Evolutionary conservation across 257 asterid genomes (phyloP).

Genomic region (Eucommia ulmoides): DNA sequence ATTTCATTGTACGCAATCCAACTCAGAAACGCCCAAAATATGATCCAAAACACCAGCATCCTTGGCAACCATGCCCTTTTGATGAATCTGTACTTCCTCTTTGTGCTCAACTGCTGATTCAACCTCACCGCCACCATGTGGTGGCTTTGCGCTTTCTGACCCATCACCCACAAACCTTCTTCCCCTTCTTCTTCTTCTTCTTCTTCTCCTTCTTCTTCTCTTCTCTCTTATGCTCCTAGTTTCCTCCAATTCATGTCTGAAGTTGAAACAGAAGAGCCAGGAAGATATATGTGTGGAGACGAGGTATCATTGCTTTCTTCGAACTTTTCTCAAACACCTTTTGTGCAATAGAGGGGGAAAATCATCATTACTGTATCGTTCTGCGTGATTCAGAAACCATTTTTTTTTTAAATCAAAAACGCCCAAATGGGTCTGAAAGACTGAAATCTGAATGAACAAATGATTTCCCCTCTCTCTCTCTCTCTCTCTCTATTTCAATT

Average conservation of each 20-base stretch:
- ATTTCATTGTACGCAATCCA: conserved; percentile 17
- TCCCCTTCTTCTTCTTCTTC: conserved; percentile 6
- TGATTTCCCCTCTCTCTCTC: conserved; percentile 4
- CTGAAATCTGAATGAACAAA: conserved; percentile 9
- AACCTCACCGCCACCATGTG: conserved; percentile 47
- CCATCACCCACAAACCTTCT: conserved; percentile 25
- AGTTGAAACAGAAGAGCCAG: conserved; percentile 10
- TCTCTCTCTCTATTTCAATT: conserved; percentile 13
- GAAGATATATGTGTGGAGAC: conserved; percentile 8
- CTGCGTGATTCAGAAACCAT: conserved; percentile 16
- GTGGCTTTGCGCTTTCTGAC: conserved; percentile 43
- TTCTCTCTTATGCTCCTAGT: background rate
- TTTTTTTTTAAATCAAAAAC: conserved; percentile 9
- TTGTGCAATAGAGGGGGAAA: conserved; percentile 19
- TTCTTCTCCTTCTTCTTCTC: conserved; percentile 6
- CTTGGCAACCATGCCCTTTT: conserved; percentile 20
- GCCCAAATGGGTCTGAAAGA: too few species aligned
- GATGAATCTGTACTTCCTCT: conserved; percentile 31
- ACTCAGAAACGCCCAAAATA: conserved; percentile 19
- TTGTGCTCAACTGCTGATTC: conserved; percentile 37
- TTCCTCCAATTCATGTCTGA: conserved; percentile 12
- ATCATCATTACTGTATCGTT: conserved; percentile 24
- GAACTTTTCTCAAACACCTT: conserved; percentile 17
- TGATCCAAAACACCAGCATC: conserved; percentile 37
- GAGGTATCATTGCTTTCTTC: conserved; percentile 21